Evolutionary conservation across 108 stramenopile genomes (phyloP).

Genomic region (Nitzschia putrida): DNA sequence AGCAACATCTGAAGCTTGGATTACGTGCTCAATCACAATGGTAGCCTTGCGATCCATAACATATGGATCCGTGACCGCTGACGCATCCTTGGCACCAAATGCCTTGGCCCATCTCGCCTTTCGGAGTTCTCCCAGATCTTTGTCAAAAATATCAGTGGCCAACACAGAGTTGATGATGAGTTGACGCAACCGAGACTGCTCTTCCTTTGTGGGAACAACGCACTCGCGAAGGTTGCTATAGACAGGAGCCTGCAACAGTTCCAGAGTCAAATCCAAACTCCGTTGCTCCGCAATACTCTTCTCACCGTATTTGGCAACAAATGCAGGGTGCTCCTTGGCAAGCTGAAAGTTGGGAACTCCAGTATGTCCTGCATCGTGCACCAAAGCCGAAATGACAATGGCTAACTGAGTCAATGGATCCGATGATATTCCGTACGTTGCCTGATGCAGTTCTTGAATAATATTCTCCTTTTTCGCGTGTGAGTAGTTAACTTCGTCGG

Average conservation of each 20-base stretch:
- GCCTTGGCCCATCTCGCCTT: conserved; percentile 32
- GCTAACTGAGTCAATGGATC: conserved; percentile 61
- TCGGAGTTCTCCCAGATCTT: conserved; percentile 30
- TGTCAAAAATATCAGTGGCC: conserved; percentile 32
- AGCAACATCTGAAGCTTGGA: conserved; percentile 53
- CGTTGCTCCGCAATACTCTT: conserved; percentile 55
- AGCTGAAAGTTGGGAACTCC: conserved; percentile 57
- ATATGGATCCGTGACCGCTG: neutral
- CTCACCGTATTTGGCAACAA: conserved; percentile 34
- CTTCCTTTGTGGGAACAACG: conserved; percentile 5
- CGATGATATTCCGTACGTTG: conserved; percentile 48
- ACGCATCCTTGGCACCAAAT: conserved; percentile 4
- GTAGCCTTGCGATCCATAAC: conserved; percentile 37
- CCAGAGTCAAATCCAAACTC: conserved; percentile 46
- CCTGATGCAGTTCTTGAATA: conserved; percentile 24
- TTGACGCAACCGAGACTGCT: conserved; percentile 17
- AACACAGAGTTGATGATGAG: conserved; percentile 19
- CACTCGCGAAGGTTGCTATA: conserved; percentile 32
- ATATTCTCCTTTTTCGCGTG: neutral
- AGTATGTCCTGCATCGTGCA: conserved; percentile 65
- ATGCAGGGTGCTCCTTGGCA: conserved; percentile 35
- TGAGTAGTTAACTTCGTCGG: conserved; percentile 11
- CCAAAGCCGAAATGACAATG: conserved; percentile 55
- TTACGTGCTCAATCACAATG: conserved; percentile 47
- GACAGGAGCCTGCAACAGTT: conserved; percentile 37